phyloP scores from a whole-genome alignment of 176 grass and related monocot species.

The Rhynchospora pubera region DNA sequence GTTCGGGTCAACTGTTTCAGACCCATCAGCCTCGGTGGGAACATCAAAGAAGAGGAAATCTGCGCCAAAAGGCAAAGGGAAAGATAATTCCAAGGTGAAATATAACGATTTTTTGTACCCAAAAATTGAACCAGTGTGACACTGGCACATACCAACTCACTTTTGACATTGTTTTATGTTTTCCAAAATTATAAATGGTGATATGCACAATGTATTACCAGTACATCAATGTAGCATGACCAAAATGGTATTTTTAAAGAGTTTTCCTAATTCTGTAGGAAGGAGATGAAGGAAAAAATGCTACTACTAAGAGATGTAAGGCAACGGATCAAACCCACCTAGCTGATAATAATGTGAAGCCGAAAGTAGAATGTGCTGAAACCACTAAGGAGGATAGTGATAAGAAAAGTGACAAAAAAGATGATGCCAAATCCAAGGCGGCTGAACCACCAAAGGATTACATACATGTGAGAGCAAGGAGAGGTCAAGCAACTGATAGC shows the following conservation, averaged over 20 bases:
- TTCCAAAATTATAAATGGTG: constrained; percentile 1
- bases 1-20: constrained; percentile 66
- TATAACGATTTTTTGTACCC: constrained; percentile 25
- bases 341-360: constrained; percentile 21
- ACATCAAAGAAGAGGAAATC: constrained; percentile 85
- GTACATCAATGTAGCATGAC: background rate
- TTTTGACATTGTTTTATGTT: background rate
- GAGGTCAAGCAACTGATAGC: constrained; percentile 90
- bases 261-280: background rate
- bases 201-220: background rate
- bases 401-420: constrained; percentile 35
- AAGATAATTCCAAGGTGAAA: constrained; percentile 39
- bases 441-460: constrained; percentile 80
- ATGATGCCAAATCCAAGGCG: constrained; percentile 53
- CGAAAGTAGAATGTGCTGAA: constrained; percentile 47
- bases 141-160: background rate
- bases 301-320: constrained; percentile 51
- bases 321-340: constrained; percentile 6
- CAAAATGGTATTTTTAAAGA: background rate
- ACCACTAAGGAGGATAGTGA: constrained; percentile 45
- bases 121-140: background rate
- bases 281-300: constrained; percentile 42
- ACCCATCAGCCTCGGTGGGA: constrained; percentile 41
- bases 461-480: constrained; percentile 92
- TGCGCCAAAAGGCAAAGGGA: constrained; percentile 55